Base-by-base conservation (phyloP, 345 rosid species). In the Psidium guajava region DNA sequence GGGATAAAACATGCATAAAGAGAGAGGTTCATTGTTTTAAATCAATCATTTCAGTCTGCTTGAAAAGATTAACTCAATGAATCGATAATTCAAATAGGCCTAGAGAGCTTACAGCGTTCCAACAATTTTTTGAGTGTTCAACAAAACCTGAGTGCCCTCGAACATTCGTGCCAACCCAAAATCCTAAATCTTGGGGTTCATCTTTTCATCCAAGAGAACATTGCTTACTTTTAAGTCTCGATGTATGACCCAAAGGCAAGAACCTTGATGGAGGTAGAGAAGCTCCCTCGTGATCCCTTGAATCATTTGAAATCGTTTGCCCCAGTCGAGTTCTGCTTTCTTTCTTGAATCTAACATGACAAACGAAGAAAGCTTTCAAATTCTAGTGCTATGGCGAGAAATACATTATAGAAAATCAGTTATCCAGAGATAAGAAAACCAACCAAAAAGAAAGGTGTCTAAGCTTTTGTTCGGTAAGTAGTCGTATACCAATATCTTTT, bases 401-500 rank as follows among this genome's bases (percentile, higher is more conserved):
- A 50, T 50, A 11, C 52, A 50, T 50, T 3, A 49, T 14, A 50
- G 14, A 50, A 11, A 50, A 11, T 9, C 2, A 9, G 11, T 50
- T 50, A 50, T 50, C 3, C 14, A 14, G 52, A 50, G 14, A 50
- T 50, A 4, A 49, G 9, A 52, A 28, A 57, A 40, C 84, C 3
- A 44, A 85, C 91, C 84, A 64, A 86, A 90, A 18, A 88, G 51
- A 25, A 84, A 69, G 49, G 16, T 5, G 57, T 52, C 28, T 50
- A 53, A 82, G 15, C 16, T 52, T 24, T 25, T 64, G 44, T 61
- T 25, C 6, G 25, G n/a, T 49, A 82, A n/a, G 47, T 58, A 91
- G n/a, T 95, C 95, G n/a, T 94, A 94, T 6, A 94, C 87, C 82
- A 94, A 16, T 84, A 94, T 82, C 61, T 88, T 91, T 74, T 95